These are phyloP conservation scores for Calamus simplicifolius DNA, from an alignment of 176 grass and related monocot genomes.

Conservation along the genomic window DNA sequence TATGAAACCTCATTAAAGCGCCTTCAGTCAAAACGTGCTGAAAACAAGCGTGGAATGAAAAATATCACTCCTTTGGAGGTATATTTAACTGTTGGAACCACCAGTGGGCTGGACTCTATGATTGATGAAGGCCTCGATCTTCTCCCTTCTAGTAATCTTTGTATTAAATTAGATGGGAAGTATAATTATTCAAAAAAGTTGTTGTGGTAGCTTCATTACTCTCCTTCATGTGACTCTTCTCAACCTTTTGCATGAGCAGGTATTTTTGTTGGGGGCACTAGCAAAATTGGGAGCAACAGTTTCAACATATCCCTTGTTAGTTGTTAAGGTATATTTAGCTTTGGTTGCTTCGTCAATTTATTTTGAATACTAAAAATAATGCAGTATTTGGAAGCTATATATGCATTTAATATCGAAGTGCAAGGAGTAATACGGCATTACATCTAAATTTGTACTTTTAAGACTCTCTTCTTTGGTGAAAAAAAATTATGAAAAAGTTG, in stretches of 20 bases:
- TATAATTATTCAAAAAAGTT: no score
- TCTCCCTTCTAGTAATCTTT: no score
- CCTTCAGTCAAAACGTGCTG: slow-evolving; percentile 47
- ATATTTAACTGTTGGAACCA: slow-evolving; percentile 2
- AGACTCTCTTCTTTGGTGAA: no score
- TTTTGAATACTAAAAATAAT: no score
- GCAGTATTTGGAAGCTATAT: no score
- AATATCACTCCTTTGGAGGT: slow-evolving; percentile 84
- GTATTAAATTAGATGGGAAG: no score
- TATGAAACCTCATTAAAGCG: slow-evolving; percentile 83
- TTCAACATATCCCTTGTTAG: slow-evolving; percentile 83
- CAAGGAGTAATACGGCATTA: no score
- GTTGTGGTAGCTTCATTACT: no score
- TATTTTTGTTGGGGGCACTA: slow-evolving; percentile 87
- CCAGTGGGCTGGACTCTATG: background rate
- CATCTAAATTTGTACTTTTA: no score
- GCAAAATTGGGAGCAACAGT: slow-evolving; percentile 92
- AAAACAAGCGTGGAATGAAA: slow-evolving; percentile 42
- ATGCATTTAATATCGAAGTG: no score
- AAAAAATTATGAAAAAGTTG: no score
- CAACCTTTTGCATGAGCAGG: slow-evolving; percentile 26
- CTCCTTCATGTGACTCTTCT: no score
- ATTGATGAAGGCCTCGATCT: background rate
- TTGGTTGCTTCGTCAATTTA: background rate
- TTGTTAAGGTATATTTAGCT: slow-evolving; percentile 70